Base-by-base conservation (phyloP, 1,284 basidiomycete species). In the Puccinia coronata region DNA sequence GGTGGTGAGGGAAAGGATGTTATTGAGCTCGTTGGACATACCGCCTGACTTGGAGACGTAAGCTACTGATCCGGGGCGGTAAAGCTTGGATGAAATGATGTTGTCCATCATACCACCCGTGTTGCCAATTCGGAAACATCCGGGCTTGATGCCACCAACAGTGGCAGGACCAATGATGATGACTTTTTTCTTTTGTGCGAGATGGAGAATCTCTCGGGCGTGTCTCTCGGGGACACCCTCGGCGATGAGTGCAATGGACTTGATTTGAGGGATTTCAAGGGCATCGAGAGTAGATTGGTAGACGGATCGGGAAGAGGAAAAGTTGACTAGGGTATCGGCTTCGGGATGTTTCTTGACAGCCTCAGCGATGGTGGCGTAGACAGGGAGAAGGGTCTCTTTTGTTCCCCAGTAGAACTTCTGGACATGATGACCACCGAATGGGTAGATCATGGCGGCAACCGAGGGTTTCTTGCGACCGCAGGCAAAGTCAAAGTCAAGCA, bases 91-190 rank as follows among this genome's bases (percentile, higher is more conserved):
- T n/a, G n/a, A n/a, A n/a, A n/a, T n/a, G n/a, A 98, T 96, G 90
- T 98, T 99, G 90, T 99, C 97, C 96, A 98, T 98, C 96, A 98
- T 98, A 87, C 93, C 96, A 90, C 96, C 96, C 83, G 94, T 96
- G 91, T 98, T 99, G 85, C 96, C 96, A 86, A 98, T 98, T 87
- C 96, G 92, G 93, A 98, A 98, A 90, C 96, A 98, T 78, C 97
- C 97, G 82, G 96, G 96, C 90, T 99, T 99, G 90, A 99, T 98
- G 85, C 97, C 97, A 88, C 96, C 96, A 82, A 98, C 96, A 72
- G 97, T 99, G 71, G 96, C 97, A 82, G 97, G 96, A 72, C 97
- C 96, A 83, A 99, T 95, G 89, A 99, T 96, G 86, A 97, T 90
- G 82, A 98, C 94, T 72, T 90, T 90, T 88, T 94, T 95, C 86